Conservation (phyloP, 2,329 filamentous ascomycete genomes). For the Amylocarpus encephaloides region DNA sequence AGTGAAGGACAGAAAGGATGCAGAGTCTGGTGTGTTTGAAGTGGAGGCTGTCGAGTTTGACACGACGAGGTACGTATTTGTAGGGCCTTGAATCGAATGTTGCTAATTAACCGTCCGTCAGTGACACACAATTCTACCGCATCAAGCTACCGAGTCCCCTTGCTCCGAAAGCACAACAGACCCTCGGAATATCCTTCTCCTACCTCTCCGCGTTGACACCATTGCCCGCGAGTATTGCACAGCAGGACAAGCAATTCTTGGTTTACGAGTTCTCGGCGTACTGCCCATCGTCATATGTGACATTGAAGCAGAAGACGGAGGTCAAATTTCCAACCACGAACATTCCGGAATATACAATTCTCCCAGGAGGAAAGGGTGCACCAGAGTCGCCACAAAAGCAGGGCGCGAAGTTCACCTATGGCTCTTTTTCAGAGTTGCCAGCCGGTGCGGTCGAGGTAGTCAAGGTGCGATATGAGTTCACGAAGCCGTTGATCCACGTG, state of each 20-base stretch:
- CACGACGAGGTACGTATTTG: slow-evolving; percentile 43
- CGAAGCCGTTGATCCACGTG: slow-evolving; percentile 79
- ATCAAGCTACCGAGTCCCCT: slow-evolving; percentile 74
- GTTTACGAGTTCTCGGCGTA: slow-evolving; percentile 82
- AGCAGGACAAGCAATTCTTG: slow-evolving; percentile 82
- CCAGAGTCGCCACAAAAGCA: slow-evolving; percentile 66
- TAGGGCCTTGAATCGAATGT: neutral
- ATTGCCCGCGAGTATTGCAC: slow-evolving; percentile 74
- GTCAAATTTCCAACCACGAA: slow-evolving; percentile 76
- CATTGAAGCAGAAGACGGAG: slow-evolving; percentile 93
- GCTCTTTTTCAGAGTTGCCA: slow-evolving; percentile 77
- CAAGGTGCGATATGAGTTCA: slow-evolving; percentile 88
- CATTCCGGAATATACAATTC: slow-evolving; percentile 78
- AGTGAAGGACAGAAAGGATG: slow-evolving; percentile 85
- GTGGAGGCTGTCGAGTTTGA: slow-evolving; percentile 63
- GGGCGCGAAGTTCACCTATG: slow-evolving; percentile 82
- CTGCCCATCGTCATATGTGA: slow-evolving; percentile 74
- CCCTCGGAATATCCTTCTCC: slow-evolving; percentile 80
- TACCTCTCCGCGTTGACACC: slow-evolving; percentile 72
- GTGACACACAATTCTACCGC: slow-evolving; percentile 74
- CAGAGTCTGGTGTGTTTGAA: slow-evolving; percentile 58
- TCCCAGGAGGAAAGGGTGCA: slow-evolving; percentile 55
- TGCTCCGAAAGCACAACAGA: slow-evolving; percentile 70
- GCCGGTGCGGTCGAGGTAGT: slow-evolving; percentile 68
- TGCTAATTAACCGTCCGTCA: slow-evolving; percentile 33